These are phyloP conservation scores for Hypoxylon sp. DNA, from an alignment of 2,329 filamentous ascomycete species.

Conservation along the genomic window DNA sequence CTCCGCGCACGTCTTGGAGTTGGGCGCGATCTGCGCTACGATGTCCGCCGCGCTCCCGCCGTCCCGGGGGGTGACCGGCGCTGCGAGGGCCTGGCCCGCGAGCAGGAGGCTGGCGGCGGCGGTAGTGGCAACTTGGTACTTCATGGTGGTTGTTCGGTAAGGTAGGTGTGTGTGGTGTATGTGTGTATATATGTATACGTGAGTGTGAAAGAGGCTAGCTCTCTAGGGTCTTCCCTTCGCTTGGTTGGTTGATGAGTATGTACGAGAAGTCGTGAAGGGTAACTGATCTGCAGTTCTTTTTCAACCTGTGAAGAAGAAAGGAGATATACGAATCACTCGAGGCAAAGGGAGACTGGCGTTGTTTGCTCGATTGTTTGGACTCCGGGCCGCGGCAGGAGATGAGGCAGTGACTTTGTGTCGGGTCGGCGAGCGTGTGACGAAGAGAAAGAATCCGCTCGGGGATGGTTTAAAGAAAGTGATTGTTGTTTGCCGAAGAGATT, in stretches of 20 bases:
- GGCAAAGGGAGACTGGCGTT: background rate
- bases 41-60: slow-evolving; percentile 46
- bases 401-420: slow-evolving; percentile 16
- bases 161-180: no score
- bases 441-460: slow-evolving; percentile 19
- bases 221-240: slow-evolving; percentile 32
- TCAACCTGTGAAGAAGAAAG: slow-evolving; percentile 16
- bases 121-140: slow-evolving; percentile 36
- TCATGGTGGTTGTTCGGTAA: slow-evolving; percentile 38
- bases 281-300: slow-evolving; percentile 30
- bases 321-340: background rate
- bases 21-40: slow-evolving; percentile 64
- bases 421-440: slow-evolving; percentile 19
- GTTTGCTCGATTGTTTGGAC: slow-evolving; percentile 6
- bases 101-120: slow-evolving; percentile 42
- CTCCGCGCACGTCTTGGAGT: slow-evolving; percentile 60
- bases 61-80: slow-evolving; percentile 27
- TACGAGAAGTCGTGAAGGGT: background rate
- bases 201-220: slow-evolving; percentile 25
- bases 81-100: slow-evolving; percentile 37
- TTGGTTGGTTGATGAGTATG: background rate
- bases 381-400: background rate
- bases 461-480: slow-evolving; percentile 25
- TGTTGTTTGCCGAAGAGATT: slow-evolving; percentile 15
- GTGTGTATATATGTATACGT: no score